Percentiles rank a stretch among this genome's conserved stretches.
phyloP scores from a whole-genome alignment of 2,329 filamentous ascomycete species.

The Aspergillus sp. region DNA sequence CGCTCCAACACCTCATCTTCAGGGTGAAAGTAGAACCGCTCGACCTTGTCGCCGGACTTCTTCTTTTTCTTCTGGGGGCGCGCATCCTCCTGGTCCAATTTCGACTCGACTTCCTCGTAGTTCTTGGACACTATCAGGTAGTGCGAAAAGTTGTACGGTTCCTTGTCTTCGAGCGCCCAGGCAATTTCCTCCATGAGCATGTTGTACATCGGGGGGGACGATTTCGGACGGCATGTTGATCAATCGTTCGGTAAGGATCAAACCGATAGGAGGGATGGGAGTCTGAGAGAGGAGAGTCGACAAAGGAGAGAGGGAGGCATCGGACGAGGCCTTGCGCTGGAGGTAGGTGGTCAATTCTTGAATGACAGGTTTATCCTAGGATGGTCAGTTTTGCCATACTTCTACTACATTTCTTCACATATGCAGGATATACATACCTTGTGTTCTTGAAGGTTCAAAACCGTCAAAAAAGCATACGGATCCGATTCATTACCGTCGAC shows the following conservation, averaged over 20 bases:
- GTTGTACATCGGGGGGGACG: slow-evolving; percentile 82
- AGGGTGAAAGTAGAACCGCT: slow-evolving; percentile 86
- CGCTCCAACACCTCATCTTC: slow-evolving; percentile 87
- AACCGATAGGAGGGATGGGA: slow-evolving; percentile 61
- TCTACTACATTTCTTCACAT: too few species aligned
- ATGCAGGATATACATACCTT: slow-evolving; percentile 34
- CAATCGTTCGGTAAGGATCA: slow-evolving; percentile 86
- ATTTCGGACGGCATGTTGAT: slow-evolving; percentile 97
- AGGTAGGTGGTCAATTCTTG: slow-evolving; percentile 70
- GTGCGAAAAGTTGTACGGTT: slow-evolving; percentile 89
- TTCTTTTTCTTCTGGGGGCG: slow-evolving; percentile 65
- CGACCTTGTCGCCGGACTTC: slow-evolving; percentile 42
- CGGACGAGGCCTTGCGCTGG: slow-evolving; percentile 47
- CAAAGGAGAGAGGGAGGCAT: slow-evolving; percentile 53
- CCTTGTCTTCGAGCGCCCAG: slow-evolving; percentile 81
- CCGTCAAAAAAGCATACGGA: slow-evolving; percentile 86
- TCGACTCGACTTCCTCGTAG: slow-evolving; percentile 84
- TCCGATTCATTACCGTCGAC: slow-evolving; percentile 92
- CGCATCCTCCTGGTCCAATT: slow-evolving; percentile 63
- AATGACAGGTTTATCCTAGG: slow-evolving; percentile 65
- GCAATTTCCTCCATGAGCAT: slow-evolving; percentile 91
- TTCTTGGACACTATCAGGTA: slow-evolving; percentile 88
- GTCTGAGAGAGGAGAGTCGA: slow-evolving; percentile 53
- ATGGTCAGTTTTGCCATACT: neutral
- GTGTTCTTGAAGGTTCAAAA: slow-evolving; percentile 77